A percentile compares a stretch with the other conserved stretches of the same genome.
phyloP scores from a whole-genome alignment of 23 red algal genomes.

The Gracilaria vermiculophylla region DNA sequence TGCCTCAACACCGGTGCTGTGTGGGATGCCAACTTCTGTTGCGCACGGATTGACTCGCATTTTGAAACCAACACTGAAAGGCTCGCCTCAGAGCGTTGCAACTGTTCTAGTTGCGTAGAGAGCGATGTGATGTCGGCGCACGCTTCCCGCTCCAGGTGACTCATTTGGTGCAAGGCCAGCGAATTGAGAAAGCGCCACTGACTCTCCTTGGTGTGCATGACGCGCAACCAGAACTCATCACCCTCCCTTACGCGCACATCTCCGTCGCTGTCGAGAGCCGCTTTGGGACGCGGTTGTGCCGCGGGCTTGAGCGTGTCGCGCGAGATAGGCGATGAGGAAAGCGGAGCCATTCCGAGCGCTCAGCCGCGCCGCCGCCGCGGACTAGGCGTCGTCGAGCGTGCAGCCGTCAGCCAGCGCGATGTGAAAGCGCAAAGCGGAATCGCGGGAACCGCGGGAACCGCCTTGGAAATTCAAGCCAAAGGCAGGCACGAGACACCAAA shows the following conservation, averaged over 20 bases:
- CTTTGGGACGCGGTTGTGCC: neutral
- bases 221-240: conserved; percentile 16
- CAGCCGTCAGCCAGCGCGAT: no score
- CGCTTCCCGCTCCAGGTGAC: neutral
- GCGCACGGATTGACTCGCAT: neutral
- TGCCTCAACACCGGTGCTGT: neutral
- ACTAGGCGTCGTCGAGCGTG: no score
- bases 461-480: no score
- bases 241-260: neutral
- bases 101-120: neutral
- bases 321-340: neutral
- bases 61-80: neutral
- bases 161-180: conserved; percentile 39
- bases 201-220: conserved; percentile 26
- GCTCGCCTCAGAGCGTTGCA: neutral
- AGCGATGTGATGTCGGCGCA: conserved; percentile 11
- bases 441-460: no score
- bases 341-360: no score
- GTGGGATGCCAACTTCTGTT: neutral
- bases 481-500: no score
- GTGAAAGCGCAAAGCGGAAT: no score
- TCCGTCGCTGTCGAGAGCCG: neutral
- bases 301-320: neutral
- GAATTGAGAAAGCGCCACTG: conserved; percentile 54
- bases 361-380: no score